Conservation (phyloP, 768 basidiomycete genomes). For the Lentinula sp. region DNA sequence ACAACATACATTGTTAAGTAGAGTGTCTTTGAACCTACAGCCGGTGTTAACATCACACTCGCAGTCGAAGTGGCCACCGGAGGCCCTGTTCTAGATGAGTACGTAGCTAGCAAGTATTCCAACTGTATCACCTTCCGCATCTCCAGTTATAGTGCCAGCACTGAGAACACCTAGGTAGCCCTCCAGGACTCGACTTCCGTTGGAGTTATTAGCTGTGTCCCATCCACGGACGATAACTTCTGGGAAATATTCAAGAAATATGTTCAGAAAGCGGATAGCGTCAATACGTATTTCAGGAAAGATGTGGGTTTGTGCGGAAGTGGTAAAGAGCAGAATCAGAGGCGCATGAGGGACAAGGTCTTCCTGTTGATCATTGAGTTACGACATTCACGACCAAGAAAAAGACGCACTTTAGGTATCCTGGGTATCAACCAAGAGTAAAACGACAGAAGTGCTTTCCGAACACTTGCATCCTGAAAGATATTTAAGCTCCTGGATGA, state of each 20-base stretch:
- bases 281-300: constrained; percentile 94
- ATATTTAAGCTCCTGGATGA: background rate
- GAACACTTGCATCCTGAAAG: constrained; percentile 70
- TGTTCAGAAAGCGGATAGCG: constrained; percentile 72
- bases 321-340: constrained; percentile 74
- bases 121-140: constrained; percentile 40
- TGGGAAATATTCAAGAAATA: constrained; percentile 70
- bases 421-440: constrained; percentile 68
- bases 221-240: constrained; percentile 62
- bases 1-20: background rate
- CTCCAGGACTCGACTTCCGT: constrained; percentile 64
- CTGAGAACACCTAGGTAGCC: constrained; percentile 79
- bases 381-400: background rate
- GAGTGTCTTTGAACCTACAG: constrained; percentile 34
- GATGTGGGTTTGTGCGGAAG: constrained; percentile 90
- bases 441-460: constrained; percentile 66
- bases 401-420: constrained; percentile 44
- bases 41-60: constrained; percentile 57
- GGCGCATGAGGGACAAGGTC: constrained; percentile 70
- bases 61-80: constrained; percentile 52
- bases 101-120: background rate
- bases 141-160: constrained; percentile 58
- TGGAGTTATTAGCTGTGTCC: constrained; percentile 42
- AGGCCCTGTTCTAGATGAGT: constrained; percentile 22
- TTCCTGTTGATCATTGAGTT: constrained; percentile 37